Evolutionary conservation across 495 filamentous ascomycete species (phyloP), one percentile per base, ranked within the genome.

Genomic region (Lophiostoma macrostomum): DNA sequence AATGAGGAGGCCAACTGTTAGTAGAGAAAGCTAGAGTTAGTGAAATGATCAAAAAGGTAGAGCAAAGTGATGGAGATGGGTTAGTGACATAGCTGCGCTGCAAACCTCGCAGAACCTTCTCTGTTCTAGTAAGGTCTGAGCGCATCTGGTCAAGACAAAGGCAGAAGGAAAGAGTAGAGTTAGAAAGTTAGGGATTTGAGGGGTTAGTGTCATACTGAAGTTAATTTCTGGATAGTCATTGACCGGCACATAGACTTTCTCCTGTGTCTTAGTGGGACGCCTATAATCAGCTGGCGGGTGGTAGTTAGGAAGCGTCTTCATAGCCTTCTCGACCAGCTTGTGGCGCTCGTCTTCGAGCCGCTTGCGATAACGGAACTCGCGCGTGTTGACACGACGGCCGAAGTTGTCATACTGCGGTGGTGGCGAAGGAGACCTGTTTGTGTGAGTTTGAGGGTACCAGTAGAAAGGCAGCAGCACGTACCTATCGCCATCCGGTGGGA

Each of bases 181-280:
- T 57, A 60, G 67, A 64, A 42, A 56, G 29, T 32, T 18, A 32
- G n/a, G n/a, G n/a, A n/a, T n/a, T n/a, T n/a, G 31, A 38, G 46
- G 62, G 58, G 58, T 62, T 65, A 62, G 62, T 61, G 91, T 91
- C 91, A 88, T 96, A 98, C 93, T 97, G 88, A 97, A 99, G 87
- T 99, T 99, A 87, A 99, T 96, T 74, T 97, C 94, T 79, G 94
- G 94, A 76, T 99, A 99, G 74, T 99, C 94, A 84, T 97, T 97
- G 76, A 98, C 93, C 66, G 93, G 93, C 68, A 98, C 93, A 71
- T 98, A 98, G 83, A 98, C 91, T 81, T 97, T 98, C 82, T 98
- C 93, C 73, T 96, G 90, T 65, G 93, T 96, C 87, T 97, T 98
- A 65, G 90, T 95, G 30, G 93, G 93, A 48, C 93, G 88, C 68